Evolutionary conservation across 345 rosid genomes (phyloP).

Genomic region (Eucalyptus pauciflora): DNA sequence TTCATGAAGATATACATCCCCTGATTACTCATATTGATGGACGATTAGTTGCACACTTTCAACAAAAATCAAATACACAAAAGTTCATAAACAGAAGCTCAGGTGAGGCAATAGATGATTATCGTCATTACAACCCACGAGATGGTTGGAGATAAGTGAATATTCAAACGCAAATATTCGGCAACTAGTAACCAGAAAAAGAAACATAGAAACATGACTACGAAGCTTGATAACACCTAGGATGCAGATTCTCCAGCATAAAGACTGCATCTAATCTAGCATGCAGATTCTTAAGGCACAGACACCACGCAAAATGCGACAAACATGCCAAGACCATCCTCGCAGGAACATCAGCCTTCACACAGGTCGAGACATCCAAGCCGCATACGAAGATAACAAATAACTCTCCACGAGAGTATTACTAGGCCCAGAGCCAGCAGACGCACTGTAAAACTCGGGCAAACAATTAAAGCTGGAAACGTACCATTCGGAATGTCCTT

Average conservation of each 20-base stretch:
- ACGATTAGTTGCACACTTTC: neutral
- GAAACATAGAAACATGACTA: neutral
- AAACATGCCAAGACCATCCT: neutral
- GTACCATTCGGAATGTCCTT: conserved; percentile 93
- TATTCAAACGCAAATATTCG: neutral
- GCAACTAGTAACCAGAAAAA: neutral
- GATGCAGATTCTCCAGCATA: neutral
- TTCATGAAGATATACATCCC: neutral
- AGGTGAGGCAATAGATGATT: neutral
- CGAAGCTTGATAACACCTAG: neutral
- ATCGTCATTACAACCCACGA: neutral
- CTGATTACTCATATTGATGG: neutral
- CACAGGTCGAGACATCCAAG: neutral
- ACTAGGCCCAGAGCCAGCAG: neutral
- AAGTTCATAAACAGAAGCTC: neutral
- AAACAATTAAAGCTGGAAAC: neutral
- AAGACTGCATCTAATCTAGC: neutral
- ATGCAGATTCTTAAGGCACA: neutral
- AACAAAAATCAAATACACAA: neutral
- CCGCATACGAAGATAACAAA: neutral
- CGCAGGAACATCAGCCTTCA: neutral
- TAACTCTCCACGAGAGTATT: neutral
- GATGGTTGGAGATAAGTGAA: neutral
- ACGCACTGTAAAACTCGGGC: neutral
- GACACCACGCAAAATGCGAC: neutral